These are phyloP conservation scores for Fusarium nygamai DNA, from an alignment of 2,329 filamentous ascomycete species.

Conservation along the genomic window DNA sequence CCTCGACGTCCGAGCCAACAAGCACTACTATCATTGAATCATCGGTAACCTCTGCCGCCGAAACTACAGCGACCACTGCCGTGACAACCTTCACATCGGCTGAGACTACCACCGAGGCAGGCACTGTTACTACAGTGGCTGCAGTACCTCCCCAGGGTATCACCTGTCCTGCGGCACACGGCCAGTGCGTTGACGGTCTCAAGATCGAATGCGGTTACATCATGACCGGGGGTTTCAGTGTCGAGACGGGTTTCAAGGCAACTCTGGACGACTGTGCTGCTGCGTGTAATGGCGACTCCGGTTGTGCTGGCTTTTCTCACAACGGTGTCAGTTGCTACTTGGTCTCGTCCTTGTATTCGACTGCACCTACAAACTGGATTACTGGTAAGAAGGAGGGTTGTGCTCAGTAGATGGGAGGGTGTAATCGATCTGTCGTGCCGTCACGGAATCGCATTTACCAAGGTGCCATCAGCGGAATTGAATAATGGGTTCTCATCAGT, in stretches of 20 bases:
- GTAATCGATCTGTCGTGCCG: neutral
- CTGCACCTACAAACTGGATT: neutral
- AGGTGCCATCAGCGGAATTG: no score
- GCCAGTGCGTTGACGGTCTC: neutral
- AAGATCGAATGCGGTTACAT: neutral
- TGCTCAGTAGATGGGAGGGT: neutral
- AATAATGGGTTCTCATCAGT: no score
- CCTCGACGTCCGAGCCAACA: neutral
- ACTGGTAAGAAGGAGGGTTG: neutral
- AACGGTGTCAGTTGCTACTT: neutral
- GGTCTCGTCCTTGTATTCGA: neutral
- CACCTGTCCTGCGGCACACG: neutral
- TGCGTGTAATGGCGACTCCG: neutral
- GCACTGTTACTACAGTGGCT: neutral
- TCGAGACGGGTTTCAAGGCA: rapidly evolving
- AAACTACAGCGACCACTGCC: neutral
- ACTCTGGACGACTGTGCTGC: neutral
- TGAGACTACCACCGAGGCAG: neutral
- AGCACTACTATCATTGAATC: neutral
- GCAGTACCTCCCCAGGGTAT: neutral
- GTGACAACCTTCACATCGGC: neutral
- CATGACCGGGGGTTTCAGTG: neutral
- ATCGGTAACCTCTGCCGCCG: no score
- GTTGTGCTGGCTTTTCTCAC: neutral
- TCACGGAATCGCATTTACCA: neutral